These are phyloP conservation scores for Backusella parvicylindrica DNA, from an alignment of 192 early-diverging fungal species.

Conservation along the genomic window DNA sequence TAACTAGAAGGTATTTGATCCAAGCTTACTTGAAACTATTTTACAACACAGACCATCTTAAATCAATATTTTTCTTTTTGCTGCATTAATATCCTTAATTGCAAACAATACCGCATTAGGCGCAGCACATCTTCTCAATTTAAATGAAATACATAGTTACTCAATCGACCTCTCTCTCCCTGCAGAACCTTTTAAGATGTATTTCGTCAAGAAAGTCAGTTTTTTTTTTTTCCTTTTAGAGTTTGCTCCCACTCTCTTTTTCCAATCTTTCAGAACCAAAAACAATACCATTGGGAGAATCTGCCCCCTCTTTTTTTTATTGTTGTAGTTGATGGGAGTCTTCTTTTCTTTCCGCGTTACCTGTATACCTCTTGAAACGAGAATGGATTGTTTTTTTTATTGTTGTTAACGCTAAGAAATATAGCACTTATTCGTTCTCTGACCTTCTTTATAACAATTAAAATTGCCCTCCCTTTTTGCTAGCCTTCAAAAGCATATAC, in stretches of 20 bases:
- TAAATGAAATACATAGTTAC: not conserved
- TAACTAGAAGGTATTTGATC: not conserved
- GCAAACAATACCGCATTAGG: not conserved
- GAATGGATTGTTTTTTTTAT: too few relatives aligned
- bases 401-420: too few relatives aligned
- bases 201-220: not conserved
- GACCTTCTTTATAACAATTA: too few relatives aligned
- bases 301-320: too few relatives aligned
- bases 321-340: too few relatives aligned
- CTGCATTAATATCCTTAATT: not conserved
- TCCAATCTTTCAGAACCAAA: not conserved
- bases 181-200: not conserved
- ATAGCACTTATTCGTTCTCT: too few relatives aligned
- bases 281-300: too few relatives aligned
- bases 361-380: too few relatives aligned
- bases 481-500: too few relatives aligned
- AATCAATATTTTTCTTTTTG: not conserved
- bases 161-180: not conserved
- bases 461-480: too few relatives aligned
- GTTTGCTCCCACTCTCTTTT: not conserved
- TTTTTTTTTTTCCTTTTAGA: not conserved
- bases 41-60: not conserved
- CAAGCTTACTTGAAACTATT: not conserved
- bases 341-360: too few relatives aligned
- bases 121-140: not conserved